A percentile compares a stretch with the other conserved stretches of the same genome.
Evolutionary conservation across 2,329 filamentous ascomycete species (phyloP).

Genomic region (Arthrobotrys iridis): DNA sequence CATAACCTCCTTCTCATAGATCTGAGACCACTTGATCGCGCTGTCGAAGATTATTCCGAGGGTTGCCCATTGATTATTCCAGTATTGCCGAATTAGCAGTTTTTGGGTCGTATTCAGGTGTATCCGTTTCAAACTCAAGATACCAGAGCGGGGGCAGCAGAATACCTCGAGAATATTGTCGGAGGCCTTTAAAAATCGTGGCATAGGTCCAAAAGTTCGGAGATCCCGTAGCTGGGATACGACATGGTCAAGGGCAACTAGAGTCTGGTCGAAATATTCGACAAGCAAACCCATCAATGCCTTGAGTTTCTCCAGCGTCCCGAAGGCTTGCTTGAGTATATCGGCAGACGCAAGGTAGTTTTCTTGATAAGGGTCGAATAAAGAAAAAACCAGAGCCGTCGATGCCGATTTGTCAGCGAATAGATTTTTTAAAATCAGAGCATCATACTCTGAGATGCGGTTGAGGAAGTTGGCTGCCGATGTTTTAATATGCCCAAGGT

Average conservation of each 20-base stretch:
- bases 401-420: conserved; percentile 75
- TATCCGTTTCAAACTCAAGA: conserved; percentile 67
- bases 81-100: conserved; percentile 77
- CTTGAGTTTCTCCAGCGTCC: conserved; percentile 70
- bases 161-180: conserved; percentile 72
- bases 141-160: conserved; percentile 71
- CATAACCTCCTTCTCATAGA: conserved; percentile 80
- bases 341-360: conserved; percentile 83
- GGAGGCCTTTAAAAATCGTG: conserved; percentile 70
- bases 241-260: conserved; percentile 69
- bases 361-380: conserved; percentile 81
- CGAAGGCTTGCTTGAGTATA: conserved; percentile 76
- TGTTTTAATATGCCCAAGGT: conserved; percentile 71
- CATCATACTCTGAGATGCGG: conserved; percentile 78
- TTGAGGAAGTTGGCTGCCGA: conserved; percentile 79
- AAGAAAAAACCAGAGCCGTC: conserved; percentile 77
- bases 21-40: conserved; percentile 83
- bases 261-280: conserved; percentile 67
- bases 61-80: conserved; percentile 83
- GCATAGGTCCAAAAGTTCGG: conserved; percentile 70
- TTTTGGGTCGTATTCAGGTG: conserved; percentile 71
- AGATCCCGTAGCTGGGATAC: conserved; percentile 68
- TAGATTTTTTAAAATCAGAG: conserved; percentile 74
- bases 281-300: conserved; percentile 71
- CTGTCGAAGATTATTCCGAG: conserved; percentile 82